Evolutionary conservation across 2,329 filamentous ascomycete species (phyloP), one percentile per base, ranked within the genome.

Genomic region (Trichoderma polysporum): DNA sequence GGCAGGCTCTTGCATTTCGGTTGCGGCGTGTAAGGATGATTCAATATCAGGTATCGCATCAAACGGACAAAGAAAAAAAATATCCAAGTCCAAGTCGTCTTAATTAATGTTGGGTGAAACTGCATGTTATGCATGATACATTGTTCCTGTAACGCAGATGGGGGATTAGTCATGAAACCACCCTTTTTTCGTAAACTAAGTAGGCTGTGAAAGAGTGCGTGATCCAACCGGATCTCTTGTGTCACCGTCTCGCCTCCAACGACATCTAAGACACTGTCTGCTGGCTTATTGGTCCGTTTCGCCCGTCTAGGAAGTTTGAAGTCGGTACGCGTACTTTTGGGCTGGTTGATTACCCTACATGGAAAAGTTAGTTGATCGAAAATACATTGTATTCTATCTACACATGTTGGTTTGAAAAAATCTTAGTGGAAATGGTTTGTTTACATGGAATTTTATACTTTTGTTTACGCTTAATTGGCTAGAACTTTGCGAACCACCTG

Each of bases 21-120:
- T 80, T 82, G 80, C 76, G 81, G 82, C 81, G 81, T 82, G 82
- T 81, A 83, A 80, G 80, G 80, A 81, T 80, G 78, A 82, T 79
- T 81, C 77, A 64, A 83, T 81, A 83, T 79, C 81, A 79, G 81
- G 79, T 78, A 80, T 81, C 78, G 81, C 80, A 82, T 82, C 79
- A 81, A 68, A 81, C 35, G 79, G 76, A 79, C 76, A 80, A 79
- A 71, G 72, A 72, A 75, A 72, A n/a, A 75, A 76, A 74, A 75
- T 71, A 74, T 75, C 73, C 72, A 73, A 76, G 70, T 69, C 66
- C 65, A 58, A n/a, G 52, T 61, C 61, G 8, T 54, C 52, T 33
- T 41, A 37, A 37, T 39, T 39, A 22, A 49, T 33, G 17, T 25
- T 15, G 12, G 4, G 57, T 61, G 64, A 66, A 61, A 27, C 19